Base-by-base conservation (phyloP, 192 early-diverging fungal species). In the Linnemannia exigua region DNA sequence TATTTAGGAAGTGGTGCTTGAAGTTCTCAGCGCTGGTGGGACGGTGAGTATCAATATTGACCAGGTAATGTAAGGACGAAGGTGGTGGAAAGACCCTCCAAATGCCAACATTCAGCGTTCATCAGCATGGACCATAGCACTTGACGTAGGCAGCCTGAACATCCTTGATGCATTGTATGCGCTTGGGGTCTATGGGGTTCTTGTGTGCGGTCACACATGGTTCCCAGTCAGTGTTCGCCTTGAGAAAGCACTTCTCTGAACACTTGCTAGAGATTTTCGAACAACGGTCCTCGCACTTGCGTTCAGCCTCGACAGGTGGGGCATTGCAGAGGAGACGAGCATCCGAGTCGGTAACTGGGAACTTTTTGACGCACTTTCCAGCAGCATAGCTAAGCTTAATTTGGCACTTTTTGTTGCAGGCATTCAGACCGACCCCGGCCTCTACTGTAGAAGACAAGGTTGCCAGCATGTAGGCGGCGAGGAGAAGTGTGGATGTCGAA, bases 141-240 rank as follows among this genome's bases (percentile, higher is more conserved):
- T 67, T 67, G 31, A 67, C 31, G 33, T 37, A 37, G 66, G 28
- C 66, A 67, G 5, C 17, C 0, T 67, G 14, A n/a, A 67, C 66
- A 67, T 67, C 66, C 66, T 67, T 67, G 66, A 67, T 31, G 66
- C 66, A 67, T 67, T 67, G 66, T 25, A 67, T 67, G 66, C 66
- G 66, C 19, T 67, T 67, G 66, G 66, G 33, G 66, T 67, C 66
- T 37, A 3, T 67, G 66, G 66, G 66, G 36, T 67, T 31, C 66
- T 67, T 67, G 66, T 67, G 1, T 37, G 31, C 31, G 66, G 66
- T 67, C 66, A 67, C 66, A 36, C 66, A 67, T 67, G 66, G 66
- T 33, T 67, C 66, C 66, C 66, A 67, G 36, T 67, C 33, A 12
- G 66, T 33, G 66, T 67, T 67, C 66, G 66, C 66, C 33, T 67